phyloP scores from a whole-genome alignment of 371 early-diverging fungal species.

The Globomyces sp. region DNA sequence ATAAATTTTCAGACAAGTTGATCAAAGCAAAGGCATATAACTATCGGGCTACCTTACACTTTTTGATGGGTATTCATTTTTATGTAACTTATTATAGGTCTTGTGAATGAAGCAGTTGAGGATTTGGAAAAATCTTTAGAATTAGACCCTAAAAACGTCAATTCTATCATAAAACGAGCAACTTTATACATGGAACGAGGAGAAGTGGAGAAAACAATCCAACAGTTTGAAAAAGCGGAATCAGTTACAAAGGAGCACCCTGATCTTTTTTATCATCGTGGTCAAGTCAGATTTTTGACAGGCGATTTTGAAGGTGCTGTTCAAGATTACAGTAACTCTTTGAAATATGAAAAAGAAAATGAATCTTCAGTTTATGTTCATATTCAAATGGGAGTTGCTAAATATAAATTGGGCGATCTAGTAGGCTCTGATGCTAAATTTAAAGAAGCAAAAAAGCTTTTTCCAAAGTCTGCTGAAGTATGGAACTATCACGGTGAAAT shows the following conservation, averaged over 20 bases:
- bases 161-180: conserved; percentile 85
- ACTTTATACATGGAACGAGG: conserved; percentile 83
- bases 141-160: conserved; percentile 72
- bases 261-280: conserved; percentile 82
- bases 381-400: conserved; percentile 92
- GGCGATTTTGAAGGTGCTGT: conserved; percentile 76
- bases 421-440: conserved; percentile 74
- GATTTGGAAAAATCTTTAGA: conserved; percentile 80
- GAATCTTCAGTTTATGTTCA: conserved; percentile 84
- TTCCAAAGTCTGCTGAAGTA: conserved; percentile 82
- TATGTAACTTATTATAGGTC: background rate
- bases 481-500: conserved; percentile 97
- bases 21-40: conserved; percentile 63
- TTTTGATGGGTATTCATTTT: conserved; percentile 66
- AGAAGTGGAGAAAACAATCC: conserved; percentile 60
- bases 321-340: conserved; percentile 79
- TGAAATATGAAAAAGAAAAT: conserved; percentile 62
- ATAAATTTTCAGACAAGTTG: conserved; percentile 35
- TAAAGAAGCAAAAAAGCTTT: conserved; percentile 73
- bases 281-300: conserved; percentile 51
- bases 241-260: conserved; percentile 64
- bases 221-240: conserved; percentile 71
- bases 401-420: conserved; percentile 82
- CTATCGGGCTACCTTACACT: conserved; percentile 82
- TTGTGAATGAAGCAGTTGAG: conserved; percentile 63